phyloP scores from a whole-genome alignment of 1,139 yeast genomes.

The Suhomyces bolitotheri region DNA sequence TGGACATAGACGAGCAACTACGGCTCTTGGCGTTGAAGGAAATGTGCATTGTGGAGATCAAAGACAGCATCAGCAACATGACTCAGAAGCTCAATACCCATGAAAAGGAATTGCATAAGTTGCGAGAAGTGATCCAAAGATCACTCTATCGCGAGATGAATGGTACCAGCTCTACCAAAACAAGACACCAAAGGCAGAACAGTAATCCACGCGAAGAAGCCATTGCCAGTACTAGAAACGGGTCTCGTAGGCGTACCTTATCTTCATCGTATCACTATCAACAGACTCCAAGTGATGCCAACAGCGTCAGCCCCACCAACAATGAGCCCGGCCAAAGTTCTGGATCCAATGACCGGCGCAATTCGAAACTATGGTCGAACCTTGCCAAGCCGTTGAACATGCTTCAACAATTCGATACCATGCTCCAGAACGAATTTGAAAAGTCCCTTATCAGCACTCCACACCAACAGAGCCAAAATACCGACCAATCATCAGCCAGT shows the following conservation, averaged over 20 bases:
- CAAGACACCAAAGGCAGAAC: conserved; percentile 22
- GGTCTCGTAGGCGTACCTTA: conserved; percentile 25
- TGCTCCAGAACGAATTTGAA: conserved; percentile 68
- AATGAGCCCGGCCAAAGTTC: neutral
- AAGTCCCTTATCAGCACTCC: conserved; percentile 35
- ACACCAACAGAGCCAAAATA: conserved; percentile 2
- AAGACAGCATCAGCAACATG: conserved; percentile 46
- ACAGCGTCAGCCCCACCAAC: conserved; percentile 5
- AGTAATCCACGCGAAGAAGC: conserved; percentile 41
- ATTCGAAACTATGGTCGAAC: conserved; percentile 38
- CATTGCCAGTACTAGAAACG: conserved; percentile 30
- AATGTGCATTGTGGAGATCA: conserved; percentile 58
- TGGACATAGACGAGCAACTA: conserved; percentile 55
- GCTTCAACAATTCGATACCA: conserved; percentile 67
- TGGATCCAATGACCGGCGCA: conserved; percentile 12
- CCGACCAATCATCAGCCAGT: conserved; percentile 10
- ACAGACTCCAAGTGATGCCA: conserved; percentile 4
- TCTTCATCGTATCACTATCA: conserved; percentile 17
- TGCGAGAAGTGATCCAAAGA: conserved; percentile 43
- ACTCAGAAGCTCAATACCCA: conserved; percentile 36
- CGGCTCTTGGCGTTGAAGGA: conserved; percentile 61
- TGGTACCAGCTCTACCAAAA: conserved; percentile 3
- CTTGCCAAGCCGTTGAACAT: conserved; percentile 60
- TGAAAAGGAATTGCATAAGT: conserved; percentile 48
- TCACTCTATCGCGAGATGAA: conserved; percentile 39